Evolutionary conservation across 176 grass and related monocot species (phyloP), one percentile per base, ranked within the genome.

Genomic region (Aegilops tauschii): DNA sequence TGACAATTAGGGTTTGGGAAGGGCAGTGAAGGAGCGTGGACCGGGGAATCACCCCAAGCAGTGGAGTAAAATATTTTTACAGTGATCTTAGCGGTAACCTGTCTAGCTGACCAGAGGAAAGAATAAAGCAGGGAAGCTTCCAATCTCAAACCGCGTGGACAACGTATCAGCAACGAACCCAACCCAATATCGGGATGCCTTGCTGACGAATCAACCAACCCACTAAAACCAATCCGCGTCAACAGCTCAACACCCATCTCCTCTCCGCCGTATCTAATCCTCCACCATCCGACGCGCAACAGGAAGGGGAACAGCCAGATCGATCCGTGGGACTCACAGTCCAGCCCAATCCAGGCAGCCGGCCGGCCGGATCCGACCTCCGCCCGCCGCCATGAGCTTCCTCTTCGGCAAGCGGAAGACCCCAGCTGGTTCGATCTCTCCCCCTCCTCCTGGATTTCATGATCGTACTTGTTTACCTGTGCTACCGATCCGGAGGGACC

Each of bases 381-480:
- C 25, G 81, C 71, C 58, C 27, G 76, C 61, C 56, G n/a, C 75
- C 85, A 97, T 94, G 95, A 97, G 95, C 83, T 94, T 97, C 86
- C 82, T 94, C 85, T 94, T 97, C 73, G 95, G 95, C 80, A 97
- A 97, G 84, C 87, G 87, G 86, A 97, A 94, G 85, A 91, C 90
- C 82, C 92, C 95, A 58, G 95, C 90, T 5, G 94, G 95, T 97
- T 76, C 1, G 44, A 45, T 40, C 32, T 1, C 76, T 14, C n/a
- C 9, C 36, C 36, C 36, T 45, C 58, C 20, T 56, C 25, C 14
- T 73, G 5, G 37, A 61, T 65, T 69, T 11, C 2, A 6, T 25
- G 5, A n/a, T 50, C 36, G 3, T 35, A 14, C 42, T 34, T 69
- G 44, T 39, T 27, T 13, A 6, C 29, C 17, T 82, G 21, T 18